These are phyloP conservation scores for Gossypium gossypioides DNA, from an alignment of 441 rosid genomes.

Conservation along the genomic window DNA sequence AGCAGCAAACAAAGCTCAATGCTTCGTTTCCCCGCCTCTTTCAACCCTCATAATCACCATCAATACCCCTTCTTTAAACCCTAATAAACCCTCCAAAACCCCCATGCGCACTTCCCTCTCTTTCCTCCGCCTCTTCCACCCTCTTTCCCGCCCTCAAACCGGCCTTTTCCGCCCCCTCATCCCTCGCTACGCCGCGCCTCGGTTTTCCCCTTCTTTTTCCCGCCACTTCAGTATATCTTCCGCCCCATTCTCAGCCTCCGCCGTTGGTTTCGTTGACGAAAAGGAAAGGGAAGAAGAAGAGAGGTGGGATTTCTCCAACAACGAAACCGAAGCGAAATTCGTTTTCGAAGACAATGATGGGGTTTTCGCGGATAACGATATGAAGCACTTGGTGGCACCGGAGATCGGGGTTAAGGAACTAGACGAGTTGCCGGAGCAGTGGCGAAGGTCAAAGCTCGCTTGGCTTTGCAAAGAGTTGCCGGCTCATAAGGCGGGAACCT, in stretches of 20 bases:
- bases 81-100: slow-evolving; percentile 16
- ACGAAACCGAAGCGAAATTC: slow-evolving; percentile 8
- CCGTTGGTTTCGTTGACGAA: slow-evolving; percentile 36
- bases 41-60: slow-evolving; percentile 6
- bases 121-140: slow-evolving; percentile 19
- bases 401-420: slow-evolving; percentile 53
- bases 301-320: slow-evolving; percentile 14
- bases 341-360: slow-evolving; percentile 25
- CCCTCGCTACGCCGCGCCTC: neutral
- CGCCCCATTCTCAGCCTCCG: slow-evolving; percentile 7
- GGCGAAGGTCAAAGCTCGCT: slow-evolving; percentile 74
- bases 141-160: slow-evolving; percentile 21
- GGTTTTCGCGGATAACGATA: slow-evolving; percentile 27
- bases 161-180: slow-evolving; percentile 10
- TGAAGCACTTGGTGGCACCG: slow-evolving; percentile 33
- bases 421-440: slow-evolving; percentile 74
- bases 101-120: slow-evolving; percentile 24
- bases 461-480: slow-evolving; percentile 89
- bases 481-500: slow-evolving; percentile 52
- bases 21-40: slow-evolving; percentile 18
- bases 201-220: neutral
- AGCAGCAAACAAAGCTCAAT: slow-evolving; percentile 9
- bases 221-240: slow-evolving; percentile 4
- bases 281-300: slow-evolving; percentile 10
- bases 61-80: neutral